phyloP scores from a whole-genome alignment of 495 filamentous ascomycete species.

The Tuber aestivum region DNA sequence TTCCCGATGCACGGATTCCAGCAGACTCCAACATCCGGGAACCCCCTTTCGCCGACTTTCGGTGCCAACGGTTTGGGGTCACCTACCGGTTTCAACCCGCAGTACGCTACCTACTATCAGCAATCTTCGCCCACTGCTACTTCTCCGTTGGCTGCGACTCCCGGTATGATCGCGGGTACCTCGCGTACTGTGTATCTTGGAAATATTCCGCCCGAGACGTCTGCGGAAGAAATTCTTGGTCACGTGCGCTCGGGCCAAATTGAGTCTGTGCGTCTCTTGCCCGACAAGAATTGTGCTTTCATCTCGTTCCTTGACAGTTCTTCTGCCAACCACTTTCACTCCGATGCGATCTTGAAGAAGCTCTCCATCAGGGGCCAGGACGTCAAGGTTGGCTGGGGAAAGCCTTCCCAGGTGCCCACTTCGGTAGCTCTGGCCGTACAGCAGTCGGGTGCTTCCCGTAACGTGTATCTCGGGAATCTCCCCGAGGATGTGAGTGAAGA shows the following conservation, averaged over 20 bases:
- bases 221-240: constrained; percentile 92
- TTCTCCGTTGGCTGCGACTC: constrained; percentile 65
- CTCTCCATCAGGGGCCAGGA: constrained; percentile 95
- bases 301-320: constrained; percentile 97
- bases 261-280: constrained; percentile 89
- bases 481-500: constrained; percentile 85
- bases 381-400: constrained; percentile 99
- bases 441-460: constrained; percentile 94
- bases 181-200: constrained; percentile 95
- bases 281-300: constrained; percentile 99
- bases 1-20: constrained; percentile 75
- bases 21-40: constrained; percentile 66
- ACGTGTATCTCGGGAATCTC: constrained; percentile 93
- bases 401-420: constrained; percentile 94
- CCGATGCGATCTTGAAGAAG: constrained; percentile 98
- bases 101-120: constrained; percentile 42
- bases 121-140: constrained; percentile 51
- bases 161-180: constrained; percentile 78
- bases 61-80: constrained; percentile 43
- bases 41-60: constrained; percentile 79
- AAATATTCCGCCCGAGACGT: constrained; percentile 97
- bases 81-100: constrained; percentile 38
- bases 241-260: constrained; percentile 97
- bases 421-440: constrained; percentile 94
- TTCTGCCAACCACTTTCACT: constrained; percentile 97